Base-by-base conservation (phyloP, 2,329 filamentous ascomycete species). In the Xylaria digitata region DNA sequence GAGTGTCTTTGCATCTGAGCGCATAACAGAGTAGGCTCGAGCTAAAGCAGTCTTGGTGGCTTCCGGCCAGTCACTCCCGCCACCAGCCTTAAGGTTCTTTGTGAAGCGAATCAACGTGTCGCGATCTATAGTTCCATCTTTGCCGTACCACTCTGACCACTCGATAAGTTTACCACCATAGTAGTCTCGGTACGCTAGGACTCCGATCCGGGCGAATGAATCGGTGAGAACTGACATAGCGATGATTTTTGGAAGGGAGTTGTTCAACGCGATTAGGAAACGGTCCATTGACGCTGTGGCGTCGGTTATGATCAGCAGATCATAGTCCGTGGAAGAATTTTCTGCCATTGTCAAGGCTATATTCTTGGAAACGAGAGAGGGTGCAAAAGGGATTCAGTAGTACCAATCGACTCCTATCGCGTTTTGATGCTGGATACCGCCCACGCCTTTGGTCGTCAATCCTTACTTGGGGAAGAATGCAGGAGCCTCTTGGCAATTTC, bases 161-260 rank as follows among this genome's bases (percentile, higher is more conserved):
- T 54, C 52, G 52, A 54, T 42, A 17, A 42, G 66, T 34, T 65
- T 32, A 3, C 58, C 49, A 15, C 73, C 72, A 66, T 74, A 77
- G 71, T 85, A 85, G 74, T 86, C 84, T 6, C 84, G 80, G 67
- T 86, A 86, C 1, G 81, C 82, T 17, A 54, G 52, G 3, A 86
- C 77, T 6, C 83, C 84, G 60, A 86, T 83, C 1, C 82, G 80
- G 4, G 81, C 78, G 71, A 87, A 86, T 70, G 82, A 83, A 58
- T 77, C 80, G 0, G 84, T 86, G 0, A 85, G 76, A 0, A 80
- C 77, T 0, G 83, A 84, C 6, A 86, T 77, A 40, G 81, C 80
- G 63, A 87, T 81, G 69, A 86, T 83, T 66, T 85, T 82, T 1
- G 84, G 83, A 6, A 87, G 76, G 84, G 84, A 83, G 13, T 72